A percentile compares a stretch with the other conserved stretches of the same genome.
Evolutionary conservation across 257 asterid species (phyloP).

Genomic region (Ajuga chamaepitys): DNA sequence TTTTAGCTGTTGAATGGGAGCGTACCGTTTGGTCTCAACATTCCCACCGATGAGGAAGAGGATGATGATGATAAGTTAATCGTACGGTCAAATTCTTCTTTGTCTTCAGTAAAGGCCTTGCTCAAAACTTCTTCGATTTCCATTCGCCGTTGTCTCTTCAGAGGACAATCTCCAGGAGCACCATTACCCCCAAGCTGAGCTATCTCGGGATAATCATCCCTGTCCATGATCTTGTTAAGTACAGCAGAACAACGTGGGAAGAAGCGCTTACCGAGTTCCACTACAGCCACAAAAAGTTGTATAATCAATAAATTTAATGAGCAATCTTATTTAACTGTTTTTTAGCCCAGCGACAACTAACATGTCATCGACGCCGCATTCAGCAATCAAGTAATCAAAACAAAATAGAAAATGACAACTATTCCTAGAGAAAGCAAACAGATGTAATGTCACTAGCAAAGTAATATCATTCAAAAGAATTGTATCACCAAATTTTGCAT

Average conservation of each 20-base stretch:
- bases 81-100: constrained; percentile 57
- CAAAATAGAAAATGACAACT: too few relatives aligned
- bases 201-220: constrained; percentile 69
- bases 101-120: constrained; percentile 79
- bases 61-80: constrained; percentile 47
- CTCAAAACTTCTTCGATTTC: constrained; percentile 70
- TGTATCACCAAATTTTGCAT: too few relatives aligned
- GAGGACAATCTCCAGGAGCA: constrained; percentile 42
- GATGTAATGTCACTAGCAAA: too few relatives aligned
- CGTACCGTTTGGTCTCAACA: constrained; percentile 37
- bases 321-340: too few relatives aligned
- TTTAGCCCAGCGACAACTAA: too few relatives aligned
- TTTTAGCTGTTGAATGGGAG: constrained; percentile 19
- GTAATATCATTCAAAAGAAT: too few relatives aligned
- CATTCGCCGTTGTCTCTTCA: constrained; percentile 59
- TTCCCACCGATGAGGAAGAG: constrained; percentile 47
- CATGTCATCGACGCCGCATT: too few relatives aligned
- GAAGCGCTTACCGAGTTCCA: constrained; percentile 96
- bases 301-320: not conserved
- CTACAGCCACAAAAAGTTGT: constrained; percentile 26
- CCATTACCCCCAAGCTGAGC: constrained; percentile 45
- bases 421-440: too few relatives aligned
- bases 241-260: constrained; percentile 92
- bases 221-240: constrained; percentile 78
- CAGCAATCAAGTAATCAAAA: too few relatives aligned